phyloP scores from a whole-genome alignment of 2,329 filamentous ascomycete species.

The Talaromyces marneffei region DNA sequence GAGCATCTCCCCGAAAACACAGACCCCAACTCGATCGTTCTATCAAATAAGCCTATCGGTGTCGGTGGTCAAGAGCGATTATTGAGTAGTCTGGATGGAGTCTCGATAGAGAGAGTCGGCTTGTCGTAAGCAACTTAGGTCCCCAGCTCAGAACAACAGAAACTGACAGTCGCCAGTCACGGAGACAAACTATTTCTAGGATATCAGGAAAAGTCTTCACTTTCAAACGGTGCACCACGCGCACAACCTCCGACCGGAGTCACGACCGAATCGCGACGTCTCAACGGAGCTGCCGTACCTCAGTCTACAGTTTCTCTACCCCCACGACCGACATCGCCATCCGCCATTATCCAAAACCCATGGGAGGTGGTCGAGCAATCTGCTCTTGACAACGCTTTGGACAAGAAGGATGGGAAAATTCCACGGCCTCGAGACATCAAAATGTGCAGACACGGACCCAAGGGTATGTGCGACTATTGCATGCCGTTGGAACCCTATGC shows the following conservation, averaged over 20 bases:
- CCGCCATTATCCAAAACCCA: conserved; percentile 68
- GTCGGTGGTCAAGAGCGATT: conserved; percentile 50
- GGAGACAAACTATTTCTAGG: conserved; percentile 86
- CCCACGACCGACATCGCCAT: conserved; percentile 52
- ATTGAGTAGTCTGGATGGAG: conserved; percentile 47
- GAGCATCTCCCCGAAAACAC: conserved; percentile 55
- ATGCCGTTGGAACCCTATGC: conserved; percentile 95
- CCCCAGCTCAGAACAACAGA: background rate
- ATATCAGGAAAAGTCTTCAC: conserved; percentile 58
- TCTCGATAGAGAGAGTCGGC: conserved; percentile 53
- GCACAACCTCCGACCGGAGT: conserved; percentile 17
- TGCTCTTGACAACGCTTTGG: conserved; percentile 75
- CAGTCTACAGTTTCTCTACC: conserved; percentile 60
- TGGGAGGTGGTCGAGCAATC: conserved; percentile 93
- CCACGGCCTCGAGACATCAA: conserved; percentile 64
- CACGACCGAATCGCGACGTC: conserved; percentile 26
- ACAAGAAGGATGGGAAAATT: conserved; percentile 87
- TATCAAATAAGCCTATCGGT: conserved; percentile 57
- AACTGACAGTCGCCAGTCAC: conserved; percentile 51
- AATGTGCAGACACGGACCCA: conserved; percentile 93
- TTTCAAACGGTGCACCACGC: conserved; percentile 46
- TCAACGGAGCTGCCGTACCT: conserved; percentile 34
- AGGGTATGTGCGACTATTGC: conserved; percentile 99
- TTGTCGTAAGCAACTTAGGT: conserved; percentile 43
- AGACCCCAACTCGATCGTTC: conserved; percentile 50